A percentile compares a stretch with the other conserved stretches of the same genome.
These are phyloP conservation scores for Tuber brumale DNA, from an alignment of 495 filamentous ascomycete species.

Conservation along the genomic window DNA sequence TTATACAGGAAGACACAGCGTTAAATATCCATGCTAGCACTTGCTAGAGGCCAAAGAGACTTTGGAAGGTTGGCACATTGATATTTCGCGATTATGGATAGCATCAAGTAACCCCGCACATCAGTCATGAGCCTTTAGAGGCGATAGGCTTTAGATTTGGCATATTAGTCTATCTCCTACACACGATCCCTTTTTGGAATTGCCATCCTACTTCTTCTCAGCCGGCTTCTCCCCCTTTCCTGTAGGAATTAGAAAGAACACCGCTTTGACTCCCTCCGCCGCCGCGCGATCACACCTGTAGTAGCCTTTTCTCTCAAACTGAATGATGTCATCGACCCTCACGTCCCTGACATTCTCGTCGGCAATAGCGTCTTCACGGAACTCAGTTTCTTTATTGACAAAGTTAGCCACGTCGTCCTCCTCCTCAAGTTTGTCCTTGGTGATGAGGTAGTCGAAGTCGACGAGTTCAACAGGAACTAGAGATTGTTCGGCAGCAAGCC, in stretches of 20 bases:
- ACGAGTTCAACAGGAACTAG: slow-evolving; percentile 75
- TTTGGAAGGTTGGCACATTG: not conserved
- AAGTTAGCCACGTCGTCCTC: slow-evolving; percentile 77
- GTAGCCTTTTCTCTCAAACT: slow-evolving; percentile 90
- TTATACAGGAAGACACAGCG: not conserved
- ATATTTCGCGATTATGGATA: not conserved
- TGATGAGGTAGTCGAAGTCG: slow-evolving; percentile 88
- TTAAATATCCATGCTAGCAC: not conserved
- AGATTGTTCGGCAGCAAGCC: slow-evolving; percentile 69
- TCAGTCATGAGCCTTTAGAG: not conserved
- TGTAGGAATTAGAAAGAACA: slow-evolving; percentile 73
- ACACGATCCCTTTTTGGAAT: not conserved
- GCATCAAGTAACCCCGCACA: not conserved
- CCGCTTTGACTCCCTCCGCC: slow-evolving; percentile 54
- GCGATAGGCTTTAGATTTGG: not conserved
- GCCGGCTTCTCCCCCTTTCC: slow-evolving; percentile 50
- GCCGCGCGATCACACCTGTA: slow-evolving; percentile 66
- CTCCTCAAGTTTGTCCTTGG: slow-evolving; percentile 79
- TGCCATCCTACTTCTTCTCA: slow-evolving; percentile 10
- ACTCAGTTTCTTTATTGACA: slow-evolving; percentile 67
- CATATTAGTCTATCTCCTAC: not conserved
- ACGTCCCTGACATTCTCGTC: slow-evolving; percentile 72
- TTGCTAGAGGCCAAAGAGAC: not conserved
- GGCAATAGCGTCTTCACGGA: slow-evolving; percentile 65
- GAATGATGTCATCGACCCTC: slow-evolving; percentile 78